These are phyloP conservation scores for Rhodosporidiobolus odoratus DNA, from an alignment of 768 basidiomycete genomes.

Conservation along the genomic window DNA sequence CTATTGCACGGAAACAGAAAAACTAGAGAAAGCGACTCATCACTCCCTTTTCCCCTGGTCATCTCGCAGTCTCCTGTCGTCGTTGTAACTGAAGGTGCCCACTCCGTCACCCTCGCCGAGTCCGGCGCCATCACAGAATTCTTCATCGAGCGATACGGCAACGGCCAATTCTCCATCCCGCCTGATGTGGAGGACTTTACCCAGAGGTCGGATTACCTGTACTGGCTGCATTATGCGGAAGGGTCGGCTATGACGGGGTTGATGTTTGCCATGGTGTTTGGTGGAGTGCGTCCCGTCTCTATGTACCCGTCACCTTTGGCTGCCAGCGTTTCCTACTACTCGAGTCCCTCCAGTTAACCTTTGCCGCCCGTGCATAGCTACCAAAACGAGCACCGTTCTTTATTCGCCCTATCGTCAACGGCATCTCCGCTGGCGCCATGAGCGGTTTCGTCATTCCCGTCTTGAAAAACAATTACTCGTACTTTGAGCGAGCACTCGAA, in stretches of 20 bases:
- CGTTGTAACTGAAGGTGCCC: conserved; percentile 12
- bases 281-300: not conserved
- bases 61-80: conserved; percentile 26
- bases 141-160: conserved; percentile 34
- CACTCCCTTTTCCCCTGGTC: not conserved
- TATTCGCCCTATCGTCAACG: conserved; percentile 14
- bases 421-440: conserved; percentile 3
- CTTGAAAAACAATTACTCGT: conserved; percentile 4
- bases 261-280: conserved; percentile 30
- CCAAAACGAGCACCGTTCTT: conserved; percentile 24
- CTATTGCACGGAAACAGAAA: too few species aligned
- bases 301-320: not conserved
- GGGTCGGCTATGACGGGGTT: conserved; percentile 23
- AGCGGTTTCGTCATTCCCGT: conserved; percentile 9
- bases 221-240: conserved; percentile 35
- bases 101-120: conserved; percentile 29
- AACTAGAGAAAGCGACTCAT: too few species aligned
- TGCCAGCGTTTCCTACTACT: not conserved
- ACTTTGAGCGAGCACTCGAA: conserved; percentile 13
- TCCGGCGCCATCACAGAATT: conserved; percentile 36
- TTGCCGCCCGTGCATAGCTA: not conserved
- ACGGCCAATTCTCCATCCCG: conserved; percentile 6
- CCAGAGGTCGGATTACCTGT: conserved; percentile 12
- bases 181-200: not conserved
- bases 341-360: not conserved